These are phyloP conservation scores for Basipetospora sp. DNA, from an alignment of 2,329 filamentous ascomycete species.

Conservation along the genomic window DNA sequence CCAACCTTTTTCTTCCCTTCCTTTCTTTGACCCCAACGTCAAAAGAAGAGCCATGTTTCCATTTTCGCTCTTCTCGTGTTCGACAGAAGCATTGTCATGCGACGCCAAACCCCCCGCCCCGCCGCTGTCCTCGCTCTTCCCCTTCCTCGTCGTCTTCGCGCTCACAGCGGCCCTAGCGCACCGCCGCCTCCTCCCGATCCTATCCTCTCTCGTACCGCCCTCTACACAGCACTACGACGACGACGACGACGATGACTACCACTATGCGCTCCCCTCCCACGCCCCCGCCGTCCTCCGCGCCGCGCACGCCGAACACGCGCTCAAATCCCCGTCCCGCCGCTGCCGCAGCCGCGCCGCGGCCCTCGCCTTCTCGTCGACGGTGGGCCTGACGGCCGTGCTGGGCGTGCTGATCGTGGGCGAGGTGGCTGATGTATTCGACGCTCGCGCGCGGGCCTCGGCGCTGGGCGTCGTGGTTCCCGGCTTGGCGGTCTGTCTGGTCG, in stretches of 20 bases:
- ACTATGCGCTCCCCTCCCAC: conserved; percentile 46
- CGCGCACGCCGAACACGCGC: conserved; percentile 45
- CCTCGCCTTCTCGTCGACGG: conserved; percentile 58
- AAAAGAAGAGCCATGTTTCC: conserved; percentile 20
- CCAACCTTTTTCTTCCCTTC: too few species aligned
- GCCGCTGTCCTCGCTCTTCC: conserved; percentile 45
- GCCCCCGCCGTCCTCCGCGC: conserved; percentile 45
- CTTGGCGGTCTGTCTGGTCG: conserved; percentile 56
- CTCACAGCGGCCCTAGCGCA: conserved; percentile 47
- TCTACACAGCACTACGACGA: conserved; percentile 45
- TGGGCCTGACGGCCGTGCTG: conserved; percentile 62
- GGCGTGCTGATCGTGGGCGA: conserved; percentile 73
- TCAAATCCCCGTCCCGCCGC: too few species aligned
- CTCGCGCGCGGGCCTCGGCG: conserved; percentile 50
- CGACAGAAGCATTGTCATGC: conserved; percentile 46
- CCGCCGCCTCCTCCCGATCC: conserved; percentile 56
- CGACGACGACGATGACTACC: conserved; percentile 45
- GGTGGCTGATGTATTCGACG: conserved; percentile 60
- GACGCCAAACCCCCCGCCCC: conserved; percentile 29
- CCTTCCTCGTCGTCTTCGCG: conserved; percentile 58
- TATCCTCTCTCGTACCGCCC: conserved; percentile 37
- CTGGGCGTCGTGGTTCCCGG: conserved; percentile 55
- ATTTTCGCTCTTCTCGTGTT: conserved; percentile 25
- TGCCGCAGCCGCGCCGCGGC: conserved; percentile 39
- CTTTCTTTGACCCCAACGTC: not conserved